Conservation (phyloP, 768 basidiomycete genomes). For the Termitomyces sp. region DNA sequence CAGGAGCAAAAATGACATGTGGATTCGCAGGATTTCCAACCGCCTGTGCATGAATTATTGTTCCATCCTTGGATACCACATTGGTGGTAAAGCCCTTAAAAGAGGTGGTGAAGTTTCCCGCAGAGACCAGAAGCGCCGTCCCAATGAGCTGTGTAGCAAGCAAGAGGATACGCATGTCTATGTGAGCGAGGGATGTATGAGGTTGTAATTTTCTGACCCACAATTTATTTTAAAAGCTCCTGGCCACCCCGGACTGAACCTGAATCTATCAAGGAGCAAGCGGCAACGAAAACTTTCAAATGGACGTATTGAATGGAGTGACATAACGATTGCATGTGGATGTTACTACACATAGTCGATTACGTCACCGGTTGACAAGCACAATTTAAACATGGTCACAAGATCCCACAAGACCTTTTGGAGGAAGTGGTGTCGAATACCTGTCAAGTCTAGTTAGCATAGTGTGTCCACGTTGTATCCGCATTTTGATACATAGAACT, state of each 20-base stretch:
- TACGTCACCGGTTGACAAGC: neutral
- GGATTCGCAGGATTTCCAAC: constrained; percentile 3
- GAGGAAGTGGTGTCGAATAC: neutral
- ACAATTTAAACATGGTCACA: neutral
- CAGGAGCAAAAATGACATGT: constrained; percentile 10
- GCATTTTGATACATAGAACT: neutral
- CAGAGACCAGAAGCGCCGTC: neutral
- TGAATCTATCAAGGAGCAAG: neutral
- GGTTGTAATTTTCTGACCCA: neutral
- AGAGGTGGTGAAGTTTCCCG: neutral
- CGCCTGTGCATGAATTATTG: neutral
- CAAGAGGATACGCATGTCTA: neutral
- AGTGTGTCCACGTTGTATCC: neutral
- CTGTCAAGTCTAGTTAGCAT: neutral
- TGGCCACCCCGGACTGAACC: neutral
- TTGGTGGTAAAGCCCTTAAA: neutral
- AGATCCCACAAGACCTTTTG: neutral
- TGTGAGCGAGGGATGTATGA: neutral
- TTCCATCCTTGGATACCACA: neutral
- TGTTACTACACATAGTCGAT: neutral
- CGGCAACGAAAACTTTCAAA: neutral
- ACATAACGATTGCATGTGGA: neutral
- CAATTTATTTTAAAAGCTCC: neutral
- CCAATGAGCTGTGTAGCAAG: neutral
- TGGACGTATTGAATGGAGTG: neutral